Base-by-base conservation (phyloP, 2,329 filamentous ascomycete species). In the Colletotrichum sp. region DNA sequence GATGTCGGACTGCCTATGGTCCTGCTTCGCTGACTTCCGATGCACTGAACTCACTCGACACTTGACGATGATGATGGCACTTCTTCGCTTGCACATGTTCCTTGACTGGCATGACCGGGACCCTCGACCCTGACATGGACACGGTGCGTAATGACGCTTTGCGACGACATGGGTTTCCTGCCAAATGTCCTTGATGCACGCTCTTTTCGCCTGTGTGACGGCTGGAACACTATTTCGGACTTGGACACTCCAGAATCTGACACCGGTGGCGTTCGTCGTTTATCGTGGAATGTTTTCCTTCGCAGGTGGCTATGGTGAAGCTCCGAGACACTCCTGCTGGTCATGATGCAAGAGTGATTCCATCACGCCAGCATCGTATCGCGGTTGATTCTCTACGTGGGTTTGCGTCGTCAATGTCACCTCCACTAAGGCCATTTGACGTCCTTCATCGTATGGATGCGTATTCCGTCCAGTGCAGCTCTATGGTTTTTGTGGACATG, bases 11-110 rank as follows among this genome's bases (percentile, higher is more conserved):
- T 74, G 74, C 56, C 48, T 68, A 36, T 66, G 70, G 48, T 60
- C 58, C 64, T 56, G 70, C 61, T 67, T 61, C 74, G 74, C 58
- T 76, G 74, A 76, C 65, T 68, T 74, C 12, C 74, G 70, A 69
- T 76, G 74, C 70, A 64, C 70, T 76, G 65, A 72, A 73, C 34
- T 65, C 58, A 64, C 30, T 68, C 43, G 74, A 73, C 74, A 65
- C 30, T 74, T 76, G 74, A 76, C 74, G 74, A 76, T 76, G 74
- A 69, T 74, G 73, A 74, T 76, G 74, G 74, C 74, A 65, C 65
- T 74, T 52, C 48, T 65, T 74, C 64, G 70, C 65, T 74, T 74
- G 74, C 70, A 74, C 74, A 73, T 74, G 56, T 66, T 75, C 32
- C 74, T 74, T 76, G 74, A 76, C 70, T 76, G 74, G 70, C 70